phyloP scores from a whole-genome alignment of 192 early-diverging fungal genomes.

The Gaertneriomyces semiglobifer region DNA sequence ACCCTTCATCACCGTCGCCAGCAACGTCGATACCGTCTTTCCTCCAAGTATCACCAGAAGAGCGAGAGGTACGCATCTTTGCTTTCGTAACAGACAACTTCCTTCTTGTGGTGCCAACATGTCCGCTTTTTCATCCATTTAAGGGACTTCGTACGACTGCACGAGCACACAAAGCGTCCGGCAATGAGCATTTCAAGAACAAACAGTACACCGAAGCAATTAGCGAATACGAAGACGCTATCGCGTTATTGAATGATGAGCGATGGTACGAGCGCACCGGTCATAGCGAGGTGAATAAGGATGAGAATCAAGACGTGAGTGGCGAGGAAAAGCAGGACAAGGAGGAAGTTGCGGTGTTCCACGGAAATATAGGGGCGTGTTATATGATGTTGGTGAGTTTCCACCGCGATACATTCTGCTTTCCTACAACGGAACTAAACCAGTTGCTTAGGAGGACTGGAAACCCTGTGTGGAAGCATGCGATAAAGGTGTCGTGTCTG shows the following conservation, averaged over 20 bases:
- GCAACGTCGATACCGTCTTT: too few species aligned
- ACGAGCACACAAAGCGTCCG: neutral
- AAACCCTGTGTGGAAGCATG: constrained; percentile 41
- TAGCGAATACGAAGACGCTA: neutral
- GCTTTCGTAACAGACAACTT: too few species aligned
- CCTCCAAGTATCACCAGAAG: too few species aligned
- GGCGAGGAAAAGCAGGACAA: neutral
- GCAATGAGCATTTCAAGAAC: constrained; percentile 9
- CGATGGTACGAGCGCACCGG: neutral
- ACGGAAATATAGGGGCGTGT: constrained; percentile 66
- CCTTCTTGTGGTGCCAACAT: too few species aligned
- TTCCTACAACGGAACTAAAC: constrained; percentile 18
- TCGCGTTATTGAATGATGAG: neutral
- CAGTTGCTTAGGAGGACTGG: constrained; percentile 22
- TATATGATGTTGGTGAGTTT: constrained; percentile 50
- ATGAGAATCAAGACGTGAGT: neutral
- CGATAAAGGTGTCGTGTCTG: constrained; percentile 21
- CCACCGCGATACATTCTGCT: neutral
- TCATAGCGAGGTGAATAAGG: constrained; percentile 1
- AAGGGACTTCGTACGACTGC: neutral
- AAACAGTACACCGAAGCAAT: constrained; percentile 5
- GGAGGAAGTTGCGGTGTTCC: constrained; percentile 11
- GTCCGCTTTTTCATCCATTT: too few species aligned
- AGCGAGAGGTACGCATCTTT: too few species aligned
- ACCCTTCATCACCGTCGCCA: too few species aligned